Evolutionary conservation across 78 protist genomes (phyloP).

Genomic region (Paratrimastix pyriformis): DNA sequence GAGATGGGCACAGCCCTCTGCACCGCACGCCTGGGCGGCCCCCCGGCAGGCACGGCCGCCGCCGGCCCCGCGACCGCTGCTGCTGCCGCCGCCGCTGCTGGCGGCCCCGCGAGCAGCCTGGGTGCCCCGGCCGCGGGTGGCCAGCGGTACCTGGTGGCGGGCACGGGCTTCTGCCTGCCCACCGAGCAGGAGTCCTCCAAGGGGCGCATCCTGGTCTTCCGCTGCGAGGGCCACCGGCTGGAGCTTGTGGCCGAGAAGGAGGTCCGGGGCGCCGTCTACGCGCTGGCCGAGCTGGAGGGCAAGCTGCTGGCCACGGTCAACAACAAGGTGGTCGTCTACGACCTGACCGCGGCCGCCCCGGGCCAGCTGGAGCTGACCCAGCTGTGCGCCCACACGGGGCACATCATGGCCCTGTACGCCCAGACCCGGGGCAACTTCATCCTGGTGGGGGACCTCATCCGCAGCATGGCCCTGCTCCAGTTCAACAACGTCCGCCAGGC

Average conservation of each 20-base stretch:
- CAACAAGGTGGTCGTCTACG: constrained; percentile 25
- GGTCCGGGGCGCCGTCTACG: constrained; percentile 37
- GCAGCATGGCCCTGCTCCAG: constrained; percentile 52
- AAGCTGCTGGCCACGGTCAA: constrained; percentile 58
- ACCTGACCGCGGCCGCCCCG: background rate
- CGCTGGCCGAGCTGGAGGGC: constrained; percentile 43
- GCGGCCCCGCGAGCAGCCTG: too few relatives aligned
- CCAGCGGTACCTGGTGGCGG: constrained; percentile 52
- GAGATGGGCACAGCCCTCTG: too few relatives aligned
- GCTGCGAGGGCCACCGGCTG: background rate
- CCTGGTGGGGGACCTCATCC: constrained; percentile 78
- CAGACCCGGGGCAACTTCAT: constrained; percentile 64
- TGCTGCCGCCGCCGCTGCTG: too few relatives aligned
- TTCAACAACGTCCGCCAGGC: constrained; percentile 5
- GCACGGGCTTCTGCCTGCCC: constrained; percentile 59
- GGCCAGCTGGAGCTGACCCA: constrained; percentile 14
- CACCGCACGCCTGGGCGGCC: too few relatives aligned
- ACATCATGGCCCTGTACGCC: constrained; percentile 41
- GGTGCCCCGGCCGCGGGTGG: too few relatives aligned
- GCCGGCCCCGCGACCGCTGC: too few relatives aligned
- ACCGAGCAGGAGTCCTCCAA: constrained; percentile 39
- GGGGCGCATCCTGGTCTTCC: constrained; percentile 66
- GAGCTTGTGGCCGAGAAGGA: constrained; percentile 13
- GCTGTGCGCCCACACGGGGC: constrained; percentile 52
- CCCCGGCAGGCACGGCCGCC: too few relatives aligned